Conservation (phyloP, 2,329 filamentous ascomycete species). For the Colletotrichum sp. region DNA sequence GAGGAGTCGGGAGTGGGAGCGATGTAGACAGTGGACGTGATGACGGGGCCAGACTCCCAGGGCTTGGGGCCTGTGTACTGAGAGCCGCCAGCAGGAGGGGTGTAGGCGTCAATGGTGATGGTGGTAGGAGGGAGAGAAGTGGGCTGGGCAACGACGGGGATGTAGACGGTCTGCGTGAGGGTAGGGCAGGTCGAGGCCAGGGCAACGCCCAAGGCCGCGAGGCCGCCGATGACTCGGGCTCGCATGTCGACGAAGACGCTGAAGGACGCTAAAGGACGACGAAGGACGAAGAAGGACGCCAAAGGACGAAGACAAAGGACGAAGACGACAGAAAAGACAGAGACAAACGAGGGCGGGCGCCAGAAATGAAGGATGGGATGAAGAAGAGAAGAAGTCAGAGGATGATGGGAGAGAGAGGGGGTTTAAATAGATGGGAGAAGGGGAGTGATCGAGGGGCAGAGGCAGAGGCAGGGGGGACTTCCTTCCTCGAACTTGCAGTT, state of each 20-base stretch:
- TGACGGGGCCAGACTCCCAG: constrained; percentile 13
- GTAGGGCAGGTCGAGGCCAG: constrained; percentile 22
- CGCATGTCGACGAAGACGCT: constrained; percentile 40
- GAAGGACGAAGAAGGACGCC: background rate
- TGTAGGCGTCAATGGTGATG: constrained; percentile 20
- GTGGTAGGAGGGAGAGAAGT: constrained; percentile 22
- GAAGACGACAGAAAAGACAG: constrained; percentile 9
- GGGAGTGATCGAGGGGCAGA: background rate
- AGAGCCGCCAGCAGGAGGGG: constrained; percentile 24
- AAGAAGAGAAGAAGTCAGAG: background rate
- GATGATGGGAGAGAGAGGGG: background rate
- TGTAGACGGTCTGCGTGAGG: constrained; percentile 50
- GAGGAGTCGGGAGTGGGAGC: constrained; percentile 25
- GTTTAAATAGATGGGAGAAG: background rate
- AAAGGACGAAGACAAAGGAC: constrained; percentile 14
- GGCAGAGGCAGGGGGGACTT: background rate
- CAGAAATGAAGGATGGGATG: constrained; percentile 13
- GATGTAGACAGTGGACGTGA: background rate
- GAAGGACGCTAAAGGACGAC: constrained; percentile 7
- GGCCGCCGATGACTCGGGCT: constrained; percentile 35
- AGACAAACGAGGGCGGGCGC: background rate
- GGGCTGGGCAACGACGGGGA: constrained; percentile 43
- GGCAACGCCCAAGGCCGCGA: constrained; percentile 38
- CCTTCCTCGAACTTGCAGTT: background rate
- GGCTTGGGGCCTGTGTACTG: constrained; percentile 20